A percentile compares a stretch with the other conserved stretches of the same genome.
Conservation (phyloP, 2,329 filamentous ascomycete species). For the Gremmenia infestans region DNA sequence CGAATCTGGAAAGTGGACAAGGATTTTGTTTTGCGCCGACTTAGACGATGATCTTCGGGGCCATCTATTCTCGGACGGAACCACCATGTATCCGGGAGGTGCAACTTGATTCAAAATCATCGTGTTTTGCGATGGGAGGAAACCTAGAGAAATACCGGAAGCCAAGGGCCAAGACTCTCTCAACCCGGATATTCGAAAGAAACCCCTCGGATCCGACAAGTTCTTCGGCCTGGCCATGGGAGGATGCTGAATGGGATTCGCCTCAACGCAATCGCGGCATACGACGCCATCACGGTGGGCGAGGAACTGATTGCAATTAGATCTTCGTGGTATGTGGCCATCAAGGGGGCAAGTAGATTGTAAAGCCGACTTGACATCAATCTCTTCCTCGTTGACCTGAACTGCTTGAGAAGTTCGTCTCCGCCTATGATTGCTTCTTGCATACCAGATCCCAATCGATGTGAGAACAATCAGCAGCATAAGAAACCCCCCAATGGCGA, state of each 20-base stretch:
- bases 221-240: conserved; percentile 13
- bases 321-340: conserved; percentile 1
- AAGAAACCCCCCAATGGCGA: conserved; percentile 15
- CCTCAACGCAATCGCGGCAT: conserved; percentile 3
- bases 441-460: conserved; percentile 2
- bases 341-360: conserved; percentile 10
- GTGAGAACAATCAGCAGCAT: conserved; percentile 8
- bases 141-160: conserved; percentile 10
- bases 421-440: conserved; percentile 14
- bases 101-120: conserved; percentile 21
- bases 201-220: conserved; percentile 6
- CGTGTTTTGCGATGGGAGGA: conserved; percentile 16
- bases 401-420: conserved; percentile 1
- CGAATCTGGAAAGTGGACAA: neutral
- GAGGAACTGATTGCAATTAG: conserved; percentile 9
- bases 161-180: conserved; percentile 29
- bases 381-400: conserved; percentile 15
- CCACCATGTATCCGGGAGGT: conserved; percentile 23
- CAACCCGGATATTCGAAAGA: conserved; percentile 17
- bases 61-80: conserved; percentile 15
- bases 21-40: neutral
- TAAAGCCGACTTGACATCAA: conserved; percentile 19
- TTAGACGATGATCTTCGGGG: conserved; percentile 10
- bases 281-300: conserved; percentile 2
- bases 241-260: conserved; percentile 5